Evolutionary conservation across 768 basidiomycete genomes (phyloP).

Genomic region (Mycena pura): DNA sequence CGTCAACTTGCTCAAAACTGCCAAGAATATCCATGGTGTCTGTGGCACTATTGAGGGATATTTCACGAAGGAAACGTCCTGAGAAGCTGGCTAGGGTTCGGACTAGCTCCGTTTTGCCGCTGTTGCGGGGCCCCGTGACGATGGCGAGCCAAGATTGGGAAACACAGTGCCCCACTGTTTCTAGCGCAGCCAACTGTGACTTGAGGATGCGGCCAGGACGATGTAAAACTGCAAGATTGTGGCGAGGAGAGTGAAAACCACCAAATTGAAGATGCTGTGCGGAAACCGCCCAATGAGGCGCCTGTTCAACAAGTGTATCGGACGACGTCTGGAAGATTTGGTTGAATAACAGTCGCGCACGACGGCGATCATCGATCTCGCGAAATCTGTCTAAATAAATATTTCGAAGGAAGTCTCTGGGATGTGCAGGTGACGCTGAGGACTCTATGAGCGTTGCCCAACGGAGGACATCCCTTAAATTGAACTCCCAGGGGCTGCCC

Average conservation of each 20-base stretch:
- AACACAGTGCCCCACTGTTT: constrained; percentile 78
- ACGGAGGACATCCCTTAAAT: constrained; percentile 90
- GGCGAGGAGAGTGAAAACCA: constrained; percentile 52
- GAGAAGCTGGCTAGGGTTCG: constrained; percentile 71
- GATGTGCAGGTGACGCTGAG: constrained; percentile 46
- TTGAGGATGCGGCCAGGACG: constrained; percentile 64
- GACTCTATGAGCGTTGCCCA: constrained; percentile 72
- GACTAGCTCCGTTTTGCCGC: constrained; percentile 83
- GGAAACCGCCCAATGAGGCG: constrained; percentile 52
- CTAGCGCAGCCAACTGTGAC: constrained; percentile 66
- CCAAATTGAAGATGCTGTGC: constrained; percentile 69
- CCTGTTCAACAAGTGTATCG: constrained; percentile 26
- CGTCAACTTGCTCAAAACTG: constrained; percentile 91
- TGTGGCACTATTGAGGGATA: constrained; percentile 83
- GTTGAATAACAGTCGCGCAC: constrained; percentile 61
- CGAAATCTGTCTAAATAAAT: constrained; percentile 91
- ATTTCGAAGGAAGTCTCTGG: constrained; percentile 67
- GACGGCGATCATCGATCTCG: constrained; percentile 64
- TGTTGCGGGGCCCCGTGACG: constrained; percentile 72
- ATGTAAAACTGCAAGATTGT: constrained; percentile 39
- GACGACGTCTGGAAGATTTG: constrained; percentile 49
- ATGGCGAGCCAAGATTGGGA: constrained; percentile 89
- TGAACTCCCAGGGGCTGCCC: constrained; percentile 97
- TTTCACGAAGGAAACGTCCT: constrained; percentile 73
- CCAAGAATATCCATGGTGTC: constrained; percentile 96